phyloP scores from a whole-genome alignment of 805 yeast species.

The Dipodascopsis uninucleata region DNA sequence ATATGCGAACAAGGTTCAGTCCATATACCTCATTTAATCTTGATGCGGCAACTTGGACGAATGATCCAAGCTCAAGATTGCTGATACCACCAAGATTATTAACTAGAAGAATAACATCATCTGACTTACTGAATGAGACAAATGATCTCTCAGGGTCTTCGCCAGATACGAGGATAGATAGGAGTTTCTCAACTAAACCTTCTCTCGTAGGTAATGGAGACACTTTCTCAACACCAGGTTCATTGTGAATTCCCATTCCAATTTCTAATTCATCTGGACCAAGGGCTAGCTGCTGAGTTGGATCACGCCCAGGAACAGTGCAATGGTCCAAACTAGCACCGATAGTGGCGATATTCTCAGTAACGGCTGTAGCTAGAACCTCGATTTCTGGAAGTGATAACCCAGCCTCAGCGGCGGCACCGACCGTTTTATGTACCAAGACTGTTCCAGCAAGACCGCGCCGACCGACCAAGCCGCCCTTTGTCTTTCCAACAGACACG shows the following conservation, averaged over 20 bases:
- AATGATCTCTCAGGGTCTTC: constrained; percentile 74
- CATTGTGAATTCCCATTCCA: constrained; percentile 95
- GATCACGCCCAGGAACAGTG: constrained; percentile 72
- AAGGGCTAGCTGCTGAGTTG: no score
- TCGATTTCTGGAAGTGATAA: constrained; percentile 50
- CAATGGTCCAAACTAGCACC: constrained; percentile 88
- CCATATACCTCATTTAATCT: constrained; percentile 41
- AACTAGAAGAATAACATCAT: constrained; percentile 64
- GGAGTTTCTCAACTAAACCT: constrained; percentile 53
- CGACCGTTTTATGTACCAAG: constrained; percentile 81
- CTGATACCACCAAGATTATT: constrained; percentile 91
- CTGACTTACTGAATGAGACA: constrained; percentile 58
- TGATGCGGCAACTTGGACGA: constrained; percentile 46
- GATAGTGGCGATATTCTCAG: no score
- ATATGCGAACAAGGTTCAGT: constrained; percentile 61
- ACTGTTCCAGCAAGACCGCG: constrained; percentile 91
- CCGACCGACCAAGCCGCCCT: constrained; percentile 90
- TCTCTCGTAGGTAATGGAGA: constrained; percentile 67
- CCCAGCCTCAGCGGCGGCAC: constrained; percentile 57
- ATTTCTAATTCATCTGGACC: constrained; percentile 67
- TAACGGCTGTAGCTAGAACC: constrained; percentile 57
- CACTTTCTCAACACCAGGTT: constrained; percentile 70
- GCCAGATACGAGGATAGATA: constrained; percentile 55
- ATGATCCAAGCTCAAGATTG: constrained; percentile 63
- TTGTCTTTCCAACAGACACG: constrained; percentile 85